Base-by-base conservation (phyloP, 2,329 filamentous ascomycete species). In the Fusarium clavum region DNA sequence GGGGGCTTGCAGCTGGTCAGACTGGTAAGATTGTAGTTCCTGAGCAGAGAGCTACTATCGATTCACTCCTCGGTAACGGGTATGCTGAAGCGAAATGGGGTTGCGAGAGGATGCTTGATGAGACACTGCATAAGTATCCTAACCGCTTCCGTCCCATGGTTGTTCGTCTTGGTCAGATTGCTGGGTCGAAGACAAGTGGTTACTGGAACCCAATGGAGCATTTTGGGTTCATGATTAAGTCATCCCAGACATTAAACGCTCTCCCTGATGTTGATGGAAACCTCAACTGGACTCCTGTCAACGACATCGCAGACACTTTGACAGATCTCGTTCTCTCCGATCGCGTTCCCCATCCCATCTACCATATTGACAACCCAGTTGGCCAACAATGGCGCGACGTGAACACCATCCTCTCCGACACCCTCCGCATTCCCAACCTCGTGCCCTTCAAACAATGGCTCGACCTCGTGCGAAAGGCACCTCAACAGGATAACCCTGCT, bases 171-270 rank as follows among this genome's bases (percentile, higher is more conserved):
- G 70, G 70, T 5, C 70, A 73, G 41, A 73, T 73, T 4, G 70
- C 70, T 11, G 70, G 70, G 2, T 73, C 70, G 3, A 73, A 72
- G 41, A 73, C 70, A 0, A 73, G 70, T 13, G 70, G 70, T 0
- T 73, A 73, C 32, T 73, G 70, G 70, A 73, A 73, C 55, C 70
- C 70, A 0, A 73, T 73, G 70, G 70, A 73, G 16, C 70, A 73
- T 24, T 73, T 73, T 8, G 70, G 70, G 1, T 73, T 73, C n/a
- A 44, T 73, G 2, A 60, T 73, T n/a, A 73, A 73, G 18, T 73
- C 70, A 0, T 73, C 70, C 0, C 70, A 73, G 47, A 73, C 70
- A 2, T 12, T 73, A 8, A 67, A 64, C 1, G 61, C 69, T 13
- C 10, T 71, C 3, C 70, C 70, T 0, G 71, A 73, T 0, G 70